phyloP scores from a whole-genome alignment of 495 filamentous ascomycete species.

The Cercophora scortea region DNA sequence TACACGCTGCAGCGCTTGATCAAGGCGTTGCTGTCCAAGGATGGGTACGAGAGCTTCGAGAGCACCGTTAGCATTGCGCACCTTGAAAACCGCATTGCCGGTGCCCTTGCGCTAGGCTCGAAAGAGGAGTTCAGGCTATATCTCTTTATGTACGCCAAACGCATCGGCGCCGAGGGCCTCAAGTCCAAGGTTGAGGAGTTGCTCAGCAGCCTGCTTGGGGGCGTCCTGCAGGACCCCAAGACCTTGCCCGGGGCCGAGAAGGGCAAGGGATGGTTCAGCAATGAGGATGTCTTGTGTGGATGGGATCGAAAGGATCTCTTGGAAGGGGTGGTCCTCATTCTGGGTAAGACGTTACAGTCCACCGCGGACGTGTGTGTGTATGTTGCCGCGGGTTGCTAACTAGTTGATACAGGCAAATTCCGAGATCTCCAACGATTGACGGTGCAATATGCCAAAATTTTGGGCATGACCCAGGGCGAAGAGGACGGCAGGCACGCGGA shows the following conservation, averaged over 20 bases:
- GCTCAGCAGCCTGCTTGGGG: constrained; percentile 68
- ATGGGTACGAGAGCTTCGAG: constrained; percentile 90
- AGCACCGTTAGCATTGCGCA: constrained; percentile 87
- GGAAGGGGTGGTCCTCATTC: constrained; percentile 80
- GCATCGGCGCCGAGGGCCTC: constrained; percentile 82
- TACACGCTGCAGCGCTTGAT: constrained; percentile 84
- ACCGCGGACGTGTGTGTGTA: neutral
- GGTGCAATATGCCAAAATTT: constrained; percentile 75
- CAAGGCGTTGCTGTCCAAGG: constrained; percentile 72
- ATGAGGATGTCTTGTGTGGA: constrained; percentile 68
- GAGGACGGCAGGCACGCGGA: too few species aligned
- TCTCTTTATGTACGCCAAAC: constrained; percentile 91
- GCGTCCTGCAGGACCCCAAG: constrained; percentile 47
- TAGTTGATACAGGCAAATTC: constrained; percentile 67
- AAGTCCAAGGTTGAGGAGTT: constrained; percentile 88
- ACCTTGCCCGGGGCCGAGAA: constrained; percentile 30
- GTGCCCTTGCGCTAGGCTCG: constrained; percentile 74
- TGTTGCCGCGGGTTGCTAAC: constrained; percentile 21
- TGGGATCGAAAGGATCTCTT: constrained; percentile 80
- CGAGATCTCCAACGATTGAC: constrained; percentile 85
- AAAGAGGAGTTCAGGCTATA: constrained; percentile 88
- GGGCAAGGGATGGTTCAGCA: constrained; percentile 47
- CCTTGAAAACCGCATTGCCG: constrained; percentile 89
- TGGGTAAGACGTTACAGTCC: constrained; percentile 58
- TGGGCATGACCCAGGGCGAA: constrained; percentile 39